These are phyloP conservation scores for Neofusicoccum sp. DNA, from an alignment of 2,329 filamentous ascomycete genomes.

Conservation along the genomic window DNA sequence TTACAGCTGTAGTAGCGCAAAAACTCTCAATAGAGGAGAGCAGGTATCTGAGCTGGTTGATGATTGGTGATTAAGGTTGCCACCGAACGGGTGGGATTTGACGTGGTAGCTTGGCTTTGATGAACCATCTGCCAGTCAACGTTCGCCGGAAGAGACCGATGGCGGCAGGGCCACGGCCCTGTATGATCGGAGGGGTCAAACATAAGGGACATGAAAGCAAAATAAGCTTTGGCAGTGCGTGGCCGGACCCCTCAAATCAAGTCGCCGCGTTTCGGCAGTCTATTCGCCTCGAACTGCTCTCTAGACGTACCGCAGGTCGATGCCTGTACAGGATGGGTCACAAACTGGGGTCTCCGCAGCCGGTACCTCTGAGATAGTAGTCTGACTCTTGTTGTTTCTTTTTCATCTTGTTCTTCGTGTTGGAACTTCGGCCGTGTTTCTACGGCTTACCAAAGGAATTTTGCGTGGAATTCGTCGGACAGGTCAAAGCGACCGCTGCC, in stretches of 20 bases:
- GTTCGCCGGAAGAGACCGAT: not conserved
- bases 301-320: not conserved
- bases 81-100: not conserved
- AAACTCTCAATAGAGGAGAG: not conserved
- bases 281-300: not conserved
- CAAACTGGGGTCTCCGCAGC: not conserved
- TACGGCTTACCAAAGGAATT: conserved; percentile 15
- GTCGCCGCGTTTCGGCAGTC: not conserved
- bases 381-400: not conserved
- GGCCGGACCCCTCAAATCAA: not conserved
- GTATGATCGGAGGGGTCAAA: not conserved
- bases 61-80: not conserved
- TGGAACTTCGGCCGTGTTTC: not conserved
- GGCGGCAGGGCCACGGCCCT: not conserved
- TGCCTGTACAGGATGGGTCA: not conserved
- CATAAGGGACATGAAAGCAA: not conserved
- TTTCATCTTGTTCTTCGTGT: not conserved
- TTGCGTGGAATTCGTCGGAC: conserved; percentile 16
- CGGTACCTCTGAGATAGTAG: not conserved
- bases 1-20: not conserved
- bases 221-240: conserved; percentile 2
- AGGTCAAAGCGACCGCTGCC: conserved; percentile 9
- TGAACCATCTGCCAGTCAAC: not conserved
- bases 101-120: not conserved
- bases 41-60: not conserved